Conservation (phyloP, 192 early-diverging fungal species). For the Chytriomyces hyalinus region DNA sequence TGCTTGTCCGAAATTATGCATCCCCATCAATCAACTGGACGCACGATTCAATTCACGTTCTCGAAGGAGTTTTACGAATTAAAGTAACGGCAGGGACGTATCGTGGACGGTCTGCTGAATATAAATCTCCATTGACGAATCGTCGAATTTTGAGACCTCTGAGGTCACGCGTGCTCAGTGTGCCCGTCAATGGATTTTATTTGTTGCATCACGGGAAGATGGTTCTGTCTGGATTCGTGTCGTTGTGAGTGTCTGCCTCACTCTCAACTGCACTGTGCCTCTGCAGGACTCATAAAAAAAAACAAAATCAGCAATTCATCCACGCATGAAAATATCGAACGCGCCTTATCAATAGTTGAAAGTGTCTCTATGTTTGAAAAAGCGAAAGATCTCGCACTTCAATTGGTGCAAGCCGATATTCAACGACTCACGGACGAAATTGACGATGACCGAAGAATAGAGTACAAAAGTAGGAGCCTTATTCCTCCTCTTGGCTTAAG, state of each 20-base stretch:
- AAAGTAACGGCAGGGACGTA: neutral
- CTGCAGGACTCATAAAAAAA: neutral
- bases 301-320: constrained; percentile 10
- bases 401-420: neutral
- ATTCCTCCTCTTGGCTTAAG: neutral
- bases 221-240: neutral
- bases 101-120: neutral
- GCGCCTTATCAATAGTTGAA: neutral
- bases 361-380: neutral
- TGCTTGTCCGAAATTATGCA: neutral
- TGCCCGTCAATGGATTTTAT: neutral
- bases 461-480: neutral
- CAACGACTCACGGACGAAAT: neutral
- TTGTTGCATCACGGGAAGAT: neutral
- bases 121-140: neutral
- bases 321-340: neutral
- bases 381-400: neutral
- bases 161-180: neutral
- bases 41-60: neutral
- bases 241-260: neutral
- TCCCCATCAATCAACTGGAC: neutral
- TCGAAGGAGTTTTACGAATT: neutral
- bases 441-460: neutral
- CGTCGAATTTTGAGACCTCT: neutral
- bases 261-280: neutral